A percentile compares a stretch with the other conserved stretches of the same genome.
Evolutionary conservation across 257 asterid species (phyloP).

Genomic region (Verbena officinalis): DNA sequence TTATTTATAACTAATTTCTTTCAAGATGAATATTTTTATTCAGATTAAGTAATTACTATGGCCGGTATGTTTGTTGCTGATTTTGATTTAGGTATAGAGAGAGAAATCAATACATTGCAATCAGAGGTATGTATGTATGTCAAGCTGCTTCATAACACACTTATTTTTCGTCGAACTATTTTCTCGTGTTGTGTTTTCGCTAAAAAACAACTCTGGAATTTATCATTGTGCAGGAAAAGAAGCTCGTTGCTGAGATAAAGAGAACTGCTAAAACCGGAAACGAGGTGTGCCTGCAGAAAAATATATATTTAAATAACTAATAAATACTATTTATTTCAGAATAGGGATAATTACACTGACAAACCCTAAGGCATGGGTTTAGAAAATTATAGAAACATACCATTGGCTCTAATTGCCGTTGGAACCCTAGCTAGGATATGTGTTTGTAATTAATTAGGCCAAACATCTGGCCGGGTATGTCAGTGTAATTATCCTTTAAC

Average conservation of each 20-base stretch:
- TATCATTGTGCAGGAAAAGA: conserved; percentile 71
- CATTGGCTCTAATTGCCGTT: no score
- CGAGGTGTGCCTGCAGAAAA: conserved; percentile 66
- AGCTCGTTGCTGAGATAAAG: conserved; percentile 92
- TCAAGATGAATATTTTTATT: neutral
- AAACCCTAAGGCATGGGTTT: no score
- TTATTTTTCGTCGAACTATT: neutral
- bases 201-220: conserved; percentile 3
- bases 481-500: no score
- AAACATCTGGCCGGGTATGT: no score
- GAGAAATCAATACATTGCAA: conserved; percentile 58
- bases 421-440: no score
- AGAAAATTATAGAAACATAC: no score
- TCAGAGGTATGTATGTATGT: conserved; percentile 50
- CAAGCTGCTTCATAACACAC: neutral
- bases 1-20: neutral
- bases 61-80: conserved; percentile 19
- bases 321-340: no score
- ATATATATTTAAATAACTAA: no score
- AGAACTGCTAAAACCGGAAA: conserved; percentile 97
- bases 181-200: neutral
- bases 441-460: no score
- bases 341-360: no score
- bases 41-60: neutral
- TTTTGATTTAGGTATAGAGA: conserved; percentile 52